Base-by-base conservation (phyloP, 148 eudicot species). In the Tetragonia tetragonoides region DNA sequence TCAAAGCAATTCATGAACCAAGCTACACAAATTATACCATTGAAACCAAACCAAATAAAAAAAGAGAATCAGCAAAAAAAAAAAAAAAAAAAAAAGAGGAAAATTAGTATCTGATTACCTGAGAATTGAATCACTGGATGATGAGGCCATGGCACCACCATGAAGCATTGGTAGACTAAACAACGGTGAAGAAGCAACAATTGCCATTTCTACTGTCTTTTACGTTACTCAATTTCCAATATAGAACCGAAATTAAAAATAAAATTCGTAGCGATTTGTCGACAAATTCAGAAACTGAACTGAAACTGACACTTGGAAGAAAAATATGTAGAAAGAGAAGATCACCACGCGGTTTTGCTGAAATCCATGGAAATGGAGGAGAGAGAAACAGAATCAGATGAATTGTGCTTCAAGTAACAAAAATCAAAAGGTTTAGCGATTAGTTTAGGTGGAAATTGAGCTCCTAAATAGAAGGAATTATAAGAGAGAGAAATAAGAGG, bases 171-270 rank as follows among this genome's bases (percentile, higher is more conserved):
- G 75, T 68, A 24, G 34, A 76, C 60, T 71, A 6, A 76, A 65
- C 70, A 77, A 75, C 66, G 83, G 76, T 60, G 65, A 76, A 24
- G 56, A 62, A 8, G 83, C 60, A 81, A 28, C 34, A 74, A 82
- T 77, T 77, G 17, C 54, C 49, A 46, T 72, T 44, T 34, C 64
- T 42, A 54, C 79, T 40, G 11, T 37, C 28, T 75, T 72, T 14
- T 34, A 40, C 8, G 37, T 17, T 47, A 23, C 56, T n/a, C 46
- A 46, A 70, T 70, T 47, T 17, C 28, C 59, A 53, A 70, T 70
- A 60, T 51, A 34, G n/a, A 60, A n/a, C 70, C 8, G 74, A 47
- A 61, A 28, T 74, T 8, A 5, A 42, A 34, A 63, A 7, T 37
- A 75, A 71, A 41, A 72, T 72, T 66, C 17, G 53, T 41, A 3